Evolutionary conservation across 2,329 filamentous ascomycete genomes (phyloP), one percentile per base, ranked within the genome.

Genomic region (Claviceps sp.): DNA sequence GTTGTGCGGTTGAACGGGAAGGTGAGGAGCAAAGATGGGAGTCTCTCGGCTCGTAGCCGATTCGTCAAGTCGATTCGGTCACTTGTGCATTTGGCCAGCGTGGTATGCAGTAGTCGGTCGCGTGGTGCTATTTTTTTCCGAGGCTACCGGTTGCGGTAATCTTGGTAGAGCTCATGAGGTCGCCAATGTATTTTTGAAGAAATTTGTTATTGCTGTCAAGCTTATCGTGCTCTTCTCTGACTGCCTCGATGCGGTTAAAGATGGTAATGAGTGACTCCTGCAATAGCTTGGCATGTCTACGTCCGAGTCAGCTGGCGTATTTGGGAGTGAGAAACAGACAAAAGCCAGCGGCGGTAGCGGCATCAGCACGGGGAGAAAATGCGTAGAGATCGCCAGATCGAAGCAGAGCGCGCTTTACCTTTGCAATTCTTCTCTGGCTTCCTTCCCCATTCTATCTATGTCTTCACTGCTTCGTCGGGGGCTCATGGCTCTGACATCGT

Each of bases 201-300:
- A 97, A 96, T 63, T 89, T 91, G 76, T 98, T 98, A 68, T 96
- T 90, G 67, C 80, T 93, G 68, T 97, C 90, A 51, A 98, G 81
- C 70, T 95, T 96, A 71, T 96, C 89, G 65, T 98, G 90, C 65
- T 97, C 91, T 60, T 87, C 85, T 68, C 89, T 88, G 57, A 97
- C 90, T 34, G 88, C 87, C 64, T 98, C 93, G 65, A 97, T 94
- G 50, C 89, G 86, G 68, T 95, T 88, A 58, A 95, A 89, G 44
- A 97, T 85, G 56, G 85, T 87, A 56, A 94, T 76, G 38, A 98
- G 80, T 30, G 89, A 95, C 51, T 89, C 87, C 69, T 98, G 93
- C 30, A 97, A 74, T 47, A 82, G 80, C 67, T 89, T 88, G 54
- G 91, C 90, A 70, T 96, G 89, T 66, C 90, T 95, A 62, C 16